phyloP scores from a whole-genome alignment of 2,329 filamentous ascomycete genomes.

The Simplicillium aogashimaense region DNA sequence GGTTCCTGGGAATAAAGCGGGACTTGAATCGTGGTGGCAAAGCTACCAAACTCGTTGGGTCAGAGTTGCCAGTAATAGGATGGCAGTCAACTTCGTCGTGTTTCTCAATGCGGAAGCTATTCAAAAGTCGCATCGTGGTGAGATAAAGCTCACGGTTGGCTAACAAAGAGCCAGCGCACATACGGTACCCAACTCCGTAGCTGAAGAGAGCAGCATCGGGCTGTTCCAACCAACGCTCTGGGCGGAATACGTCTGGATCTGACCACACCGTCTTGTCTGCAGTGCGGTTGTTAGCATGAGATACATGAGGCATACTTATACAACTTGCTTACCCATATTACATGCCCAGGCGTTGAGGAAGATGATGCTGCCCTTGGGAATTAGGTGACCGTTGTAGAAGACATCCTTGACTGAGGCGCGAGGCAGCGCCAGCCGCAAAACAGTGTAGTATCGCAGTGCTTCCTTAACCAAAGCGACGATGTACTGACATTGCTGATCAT shows the following conservation, averaged over 20 bases:
- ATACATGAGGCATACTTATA: neutral
- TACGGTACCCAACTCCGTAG: constrained; percentile 52
- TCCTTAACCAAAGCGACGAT: constrained; percentile 54
- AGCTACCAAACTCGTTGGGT: constrained; percentile 52
- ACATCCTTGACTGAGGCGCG: constrained; percentile 52
- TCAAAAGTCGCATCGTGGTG: constrained; percentile 51
- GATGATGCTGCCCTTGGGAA: constrained; percentile 53
- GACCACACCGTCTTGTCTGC: constrained; percentile 43
- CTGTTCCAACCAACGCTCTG: constrained; percentile 51
- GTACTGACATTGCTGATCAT: constrained; percentile 56
- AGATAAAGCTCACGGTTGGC: constrained; percentile 58
- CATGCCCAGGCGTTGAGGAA: constrained; percentile 61
- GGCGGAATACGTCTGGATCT: constrained; percentile 47
- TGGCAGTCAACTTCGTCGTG: constrained; percentile 45
- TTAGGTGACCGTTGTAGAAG: constrained; percentile 43
- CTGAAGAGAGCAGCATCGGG: constrained; percentile 52
- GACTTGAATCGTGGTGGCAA: constrained; percentile 49
- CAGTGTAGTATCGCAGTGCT: constrained; percentile 52
- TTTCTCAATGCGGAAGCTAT: constrained; percentile 48
- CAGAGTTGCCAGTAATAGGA: constrained; percentile 47
- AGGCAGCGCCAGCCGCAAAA: constrained; percentile 52
- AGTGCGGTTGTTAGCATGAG: neutral
- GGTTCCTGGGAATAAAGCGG: constrained; percentile 41
- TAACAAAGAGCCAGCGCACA: constrained; percentile 52
- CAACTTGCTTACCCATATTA: constrained; percentile 46